Percentiles rank a stretch among this genome's conserved stretches.
phyloP scores from a whole-genome alignment of 257 asterid genomes.

The Anisodus acutangulus region DNA sequence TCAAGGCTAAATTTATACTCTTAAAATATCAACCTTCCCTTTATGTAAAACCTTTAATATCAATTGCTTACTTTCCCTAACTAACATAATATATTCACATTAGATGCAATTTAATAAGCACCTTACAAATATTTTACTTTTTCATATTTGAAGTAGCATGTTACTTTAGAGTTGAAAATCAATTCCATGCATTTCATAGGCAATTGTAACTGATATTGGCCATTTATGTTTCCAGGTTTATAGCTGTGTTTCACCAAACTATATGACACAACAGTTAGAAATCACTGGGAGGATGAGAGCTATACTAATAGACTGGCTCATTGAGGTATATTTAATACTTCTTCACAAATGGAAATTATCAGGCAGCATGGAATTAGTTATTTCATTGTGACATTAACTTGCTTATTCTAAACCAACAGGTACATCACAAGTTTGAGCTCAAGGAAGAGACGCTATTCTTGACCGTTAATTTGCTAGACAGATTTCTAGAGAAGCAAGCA shows the following conservation, averaged over 20 bases:
- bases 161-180: too few relatives aligned
- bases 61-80: neutral
- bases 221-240: conserved; percentile 49
- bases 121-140: neutral
- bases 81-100: neutral
- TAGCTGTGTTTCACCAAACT: conserved; percentile 74
- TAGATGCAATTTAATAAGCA: neutral
- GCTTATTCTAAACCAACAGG: conserved; percentile 47
- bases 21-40: neutral
- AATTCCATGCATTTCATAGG: too few relatives aligned
- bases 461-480: conserved; percentile 72
- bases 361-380: neutral
- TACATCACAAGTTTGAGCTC: conserved; percentile 86
- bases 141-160: neutral
- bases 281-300: conserved; percentile 82
- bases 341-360: neutral
- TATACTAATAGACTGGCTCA: conserved; percentile 87
- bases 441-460: conserved; percentile 80
- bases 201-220: neutral
- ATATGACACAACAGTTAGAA: conserved; percentile 76
- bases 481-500: conserved; percentile 76
- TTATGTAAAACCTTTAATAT: neutral
- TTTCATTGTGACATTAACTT: neutral
- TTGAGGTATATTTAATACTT: conserved; percentile 54
- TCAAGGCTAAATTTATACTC: neutral